These are phyloP conservation scores for Porphyrellus cyaneotinctus DNA, from an alignment of 768 basidiomycete genomes.

Conservation along the genomic window DNA sequence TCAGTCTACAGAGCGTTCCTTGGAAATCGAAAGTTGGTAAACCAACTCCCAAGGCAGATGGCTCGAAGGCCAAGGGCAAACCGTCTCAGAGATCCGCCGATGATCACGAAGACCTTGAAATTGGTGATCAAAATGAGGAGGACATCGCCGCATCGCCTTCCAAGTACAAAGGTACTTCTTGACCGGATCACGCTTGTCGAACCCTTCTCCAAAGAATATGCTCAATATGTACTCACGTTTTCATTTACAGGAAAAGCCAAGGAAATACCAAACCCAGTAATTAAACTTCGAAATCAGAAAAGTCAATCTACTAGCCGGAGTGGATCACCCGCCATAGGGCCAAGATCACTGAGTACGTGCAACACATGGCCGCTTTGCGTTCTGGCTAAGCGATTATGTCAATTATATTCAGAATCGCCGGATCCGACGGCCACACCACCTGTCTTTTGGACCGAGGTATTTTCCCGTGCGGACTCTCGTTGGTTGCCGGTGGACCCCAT, in stretches of 20 bases:
- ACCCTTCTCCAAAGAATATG: not conserved
- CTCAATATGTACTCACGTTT: slow-evolving; percentile 7
- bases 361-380: not conserved
- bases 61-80: slow-evolving; percentile 37
- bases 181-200: slow-evolving; percentile 1
- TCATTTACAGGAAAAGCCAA: slow-evolving; percentile 50
- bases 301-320: slow-evolving; percentile 44
- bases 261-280: slow-evolving; percentile 49
- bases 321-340: slow-evolving; percentile 23
- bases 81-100: slow-evolving; percentile 19
- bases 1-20: slow-evolving; percentile 87
- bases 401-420: slow-evolving; percentile 20
- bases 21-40: slow-evolving; percentile 74
- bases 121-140: slow-evolving; percentile 36
- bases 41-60: slow-evolving; percentile 37
- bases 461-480: slow-evolving; percentile 82
- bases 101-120: slow-evolving; percentile 23
- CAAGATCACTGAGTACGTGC: slow-evolving; percentile 18
- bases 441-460: slow-evolving; percentile 96
- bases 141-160: slow-evolving; percentile 32
- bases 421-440: slow-evolving; percentile 70
- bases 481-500: slow-evolving; percentile 95
- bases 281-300: slow-evolving; percentile 56
- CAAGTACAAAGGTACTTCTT: slow-evolving; percentile 34
- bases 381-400: slow-evolving; percentile 25